These are phyloP conservation scores for Rhizopus sp. DNA, from an alignment of 371 early-diverging fungal genomes.

Conservation along the genomic window DNA sequence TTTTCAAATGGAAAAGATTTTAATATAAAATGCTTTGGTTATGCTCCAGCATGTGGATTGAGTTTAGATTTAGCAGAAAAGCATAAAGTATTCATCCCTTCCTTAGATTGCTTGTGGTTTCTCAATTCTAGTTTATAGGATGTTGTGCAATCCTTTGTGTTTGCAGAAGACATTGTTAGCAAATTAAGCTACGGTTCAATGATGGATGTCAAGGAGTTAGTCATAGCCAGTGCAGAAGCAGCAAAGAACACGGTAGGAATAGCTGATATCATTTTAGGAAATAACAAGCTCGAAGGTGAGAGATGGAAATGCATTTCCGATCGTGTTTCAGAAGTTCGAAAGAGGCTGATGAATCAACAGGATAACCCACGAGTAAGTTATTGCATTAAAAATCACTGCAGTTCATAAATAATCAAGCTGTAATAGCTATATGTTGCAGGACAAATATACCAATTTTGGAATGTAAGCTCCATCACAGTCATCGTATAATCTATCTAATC, in stretches of 20 bases:
- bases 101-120: not conserved
- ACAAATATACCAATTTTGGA: conserved; percentile 53
- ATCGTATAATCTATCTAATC: not conserved
- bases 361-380: conserved; percentile 47
- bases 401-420: not conserved
- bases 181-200: conserved; percentile 53
- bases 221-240: conserved; percentile 50
- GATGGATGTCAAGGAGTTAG: conserved; percentile 51
- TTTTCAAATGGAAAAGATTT: conserved; percentile 43
- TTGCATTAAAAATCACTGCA: not conserved
- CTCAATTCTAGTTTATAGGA: conserved; percentile 20
- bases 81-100: conserved; percentile 32
- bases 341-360: conserved; percentile 31
- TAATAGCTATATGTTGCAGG: conserved; percentile 50
- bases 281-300: conserved; percentile 30
- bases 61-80: conserved; percentile 44
- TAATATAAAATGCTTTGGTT: conserved; percentile 43
- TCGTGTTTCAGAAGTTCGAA: conserved; percentile 38
- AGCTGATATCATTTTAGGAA: conserved; percentile 39
- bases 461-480: conserved; percentile 21
- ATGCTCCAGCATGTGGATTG: conserved; percentile 52
- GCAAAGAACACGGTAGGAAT: conserved; percentile 30
- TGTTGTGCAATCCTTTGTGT: conserved; percentile 47
- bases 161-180: conserved; percentile 54
- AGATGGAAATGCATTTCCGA: conserved; percentile 46